phyloP scores from a whole-genome alignment of 2,329 filamentous ascomycete species.

The Dactylella cylindrospora region DNA sequence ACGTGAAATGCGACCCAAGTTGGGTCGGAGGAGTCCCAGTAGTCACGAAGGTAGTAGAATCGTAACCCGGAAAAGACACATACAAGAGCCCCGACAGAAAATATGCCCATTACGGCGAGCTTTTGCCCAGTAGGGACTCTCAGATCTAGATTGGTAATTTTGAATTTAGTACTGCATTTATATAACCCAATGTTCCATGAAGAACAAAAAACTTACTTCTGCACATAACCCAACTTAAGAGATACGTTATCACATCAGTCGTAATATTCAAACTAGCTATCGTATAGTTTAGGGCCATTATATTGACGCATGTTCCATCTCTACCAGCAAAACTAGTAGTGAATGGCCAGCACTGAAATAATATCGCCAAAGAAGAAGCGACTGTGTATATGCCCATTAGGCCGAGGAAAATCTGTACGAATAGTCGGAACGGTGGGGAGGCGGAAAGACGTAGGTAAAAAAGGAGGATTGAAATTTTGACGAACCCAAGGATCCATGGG shows the following conservation, averaged over 20 bases:
- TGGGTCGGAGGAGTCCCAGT: constrained; percentile 34
- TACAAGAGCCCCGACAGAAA: constrained; percentile 29
- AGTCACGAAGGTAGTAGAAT: constrained; percentile 19
- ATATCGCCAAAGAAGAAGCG: constrained; percentile 20
- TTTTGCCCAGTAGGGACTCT: constrained; percentile 28
- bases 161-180: not conserved
- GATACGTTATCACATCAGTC: constrained; percentile 30
- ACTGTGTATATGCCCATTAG: constrained; percentile 22
- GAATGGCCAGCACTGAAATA: constrained; percentile 40
- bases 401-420: constrained; percentile 19
- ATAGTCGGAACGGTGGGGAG: constrained; percentile 20
- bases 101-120: constrained; percentile 19
- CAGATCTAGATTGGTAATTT: not conserved
- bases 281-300: constrained; percentile 27
- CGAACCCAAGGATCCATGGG: constrained; percentile 31
- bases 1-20: constrained; percentile 34
- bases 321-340: constrained; percentile 15
- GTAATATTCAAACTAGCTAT: constrained; percentile 34
- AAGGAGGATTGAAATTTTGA: constrained; percentile 33
- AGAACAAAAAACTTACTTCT: constrained; percentile 6
- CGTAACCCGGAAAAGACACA: constrained; percentile 27
- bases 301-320: constrained; percentile 14
- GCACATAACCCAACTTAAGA: constrained; percentile 40
- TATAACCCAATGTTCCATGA: too few relatives aligned
- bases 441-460: constrained; percentile 35